Percentiles rank a stretch among this genome's conserved stretches.
Conservation (phyloP, 345 rosid species). For the Eucalyptus albens region DNA sequence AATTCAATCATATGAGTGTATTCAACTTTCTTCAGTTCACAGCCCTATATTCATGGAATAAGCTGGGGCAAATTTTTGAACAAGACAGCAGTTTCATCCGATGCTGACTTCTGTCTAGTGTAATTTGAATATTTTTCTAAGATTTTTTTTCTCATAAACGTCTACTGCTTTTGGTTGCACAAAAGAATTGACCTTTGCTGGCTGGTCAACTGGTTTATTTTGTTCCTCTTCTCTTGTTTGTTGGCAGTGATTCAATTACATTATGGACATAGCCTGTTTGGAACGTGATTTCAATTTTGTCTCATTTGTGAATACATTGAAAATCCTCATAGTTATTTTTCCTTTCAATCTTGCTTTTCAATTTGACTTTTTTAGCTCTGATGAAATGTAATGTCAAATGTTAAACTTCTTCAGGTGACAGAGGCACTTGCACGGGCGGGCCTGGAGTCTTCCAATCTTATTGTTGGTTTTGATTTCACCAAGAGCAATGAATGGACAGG, state of each 20-base stretch:
- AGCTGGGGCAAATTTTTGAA: not conserved
- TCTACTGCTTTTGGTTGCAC: not conserved
- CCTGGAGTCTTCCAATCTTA: slow-evolving; percentile 42
- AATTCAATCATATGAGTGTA: not conserved
- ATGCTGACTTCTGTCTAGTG: not conserved
- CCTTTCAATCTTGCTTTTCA: not conserved
- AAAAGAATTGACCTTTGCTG: not conserved
- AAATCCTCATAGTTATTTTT: not conserved
- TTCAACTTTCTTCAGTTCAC: not conserved
- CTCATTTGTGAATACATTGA: not conserved
- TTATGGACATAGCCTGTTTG: not conserved
- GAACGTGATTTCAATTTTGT: not conserved
- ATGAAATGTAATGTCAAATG: not conserved
- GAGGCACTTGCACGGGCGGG: slow-evolving; percentile 30
- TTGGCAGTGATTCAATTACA: not conserved
- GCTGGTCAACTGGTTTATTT: not conserved
- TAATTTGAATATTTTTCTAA: not conserved
- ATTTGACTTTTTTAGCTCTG: not conserved
- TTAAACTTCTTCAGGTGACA: slow-evolving; percentile 15
- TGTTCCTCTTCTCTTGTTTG: not conserved
- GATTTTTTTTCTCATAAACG: not conserved
- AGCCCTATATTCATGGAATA: not conserved
- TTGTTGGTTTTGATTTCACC: slow-evolving; percentile 41
- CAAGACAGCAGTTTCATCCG: not conserved
- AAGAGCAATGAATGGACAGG: slow-evolving; percentile 55